phyloP scores from a whole-genome alignment of 495 filamentous ascomycete genomes.

The Achaetomiella virescens region DNA sequence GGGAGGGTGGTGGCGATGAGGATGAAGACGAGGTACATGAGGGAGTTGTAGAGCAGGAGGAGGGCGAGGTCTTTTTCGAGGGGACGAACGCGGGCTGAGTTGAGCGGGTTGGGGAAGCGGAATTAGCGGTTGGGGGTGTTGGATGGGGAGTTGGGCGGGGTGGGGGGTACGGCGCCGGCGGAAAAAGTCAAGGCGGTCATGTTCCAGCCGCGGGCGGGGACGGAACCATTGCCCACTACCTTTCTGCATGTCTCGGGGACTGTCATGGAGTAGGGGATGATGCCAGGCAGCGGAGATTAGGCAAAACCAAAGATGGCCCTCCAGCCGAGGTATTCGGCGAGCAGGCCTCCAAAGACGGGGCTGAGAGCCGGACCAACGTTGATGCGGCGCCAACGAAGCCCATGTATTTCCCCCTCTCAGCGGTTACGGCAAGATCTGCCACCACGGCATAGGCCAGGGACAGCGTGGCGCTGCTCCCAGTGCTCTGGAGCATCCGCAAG shows the following conservation, averaged over 20 bases:
- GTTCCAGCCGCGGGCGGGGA: conserved; percentile 50
- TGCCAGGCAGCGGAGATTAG: conserved; percentile 50
- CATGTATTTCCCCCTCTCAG: conserved; percentile 57
- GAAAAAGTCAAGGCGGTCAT: conserved; percentile 42
- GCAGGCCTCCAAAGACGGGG: conserved; percentile 59
- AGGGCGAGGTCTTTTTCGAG: conserved; percentile 54
- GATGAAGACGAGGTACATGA: conserved; percentile 48
- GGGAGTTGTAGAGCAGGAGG: conserved; percentile 38
- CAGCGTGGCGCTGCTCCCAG: conserved; percentile 52
- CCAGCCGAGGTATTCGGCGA: conserved; percentile 63
- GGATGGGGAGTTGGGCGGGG: not conserved
- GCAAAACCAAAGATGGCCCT: conserved; percentile 70
- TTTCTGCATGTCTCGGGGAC: conserved; percentile 65
- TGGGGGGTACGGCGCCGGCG: conserved; percentile 16
- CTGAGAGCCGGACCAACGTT: conserved; percentile 52
- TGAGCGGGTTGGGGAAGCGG: conserved; percentile 63
- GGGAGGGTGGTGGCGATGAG: conserved; percentile 48
- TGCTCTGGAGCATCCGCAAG: conserved; percentile 57
- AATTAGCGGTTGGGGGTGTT: conserved; percentile 41
- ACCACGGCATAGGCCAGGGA: conserved; percentile 55
- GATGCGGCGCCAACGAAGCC: conserved; percentile 45
- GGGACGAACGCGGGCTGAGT: conserved; percentile 59
- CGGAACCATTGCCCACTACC: conserved; percentile 66
- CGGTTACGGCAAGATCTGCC: conserved; percentile 53
- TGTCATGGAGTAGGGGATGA: conserved; percentile 46